Conservation (phyloP, 176 grass and related monocot genomes). For the Cymbopogon citratus region DNA sequence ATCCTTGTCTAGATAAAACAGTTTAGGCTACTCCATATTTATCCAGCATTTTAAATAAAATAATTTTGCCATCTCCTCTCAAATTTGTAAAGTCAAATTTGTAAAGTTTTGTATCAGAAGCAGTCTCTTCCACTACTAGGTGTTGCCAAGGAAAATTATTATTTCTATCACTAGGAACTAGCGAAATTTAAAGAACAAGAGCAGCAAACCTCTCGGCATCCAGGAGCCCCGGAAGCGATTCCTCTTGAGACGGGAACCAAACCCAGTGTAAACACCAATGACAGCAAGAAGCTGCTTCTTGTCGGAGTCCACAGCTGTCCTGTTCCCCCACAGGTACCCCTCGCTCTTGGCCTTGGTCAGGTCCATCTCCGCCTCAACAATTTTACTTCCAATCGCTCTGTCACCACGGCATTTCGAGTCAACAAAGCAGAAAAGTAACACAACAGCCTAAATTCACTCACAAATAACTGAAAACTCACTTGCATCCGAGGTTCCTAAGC, state of each 20-base stretch:
- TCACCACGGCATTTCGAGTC: conserved; percentile 19
- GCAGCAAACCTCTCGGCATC: conserved; percentile 83
- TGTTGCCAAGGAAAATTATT: neutral
- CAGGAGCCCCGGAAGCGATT: conserved; percentile 84
- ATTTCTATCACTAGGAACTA: neutral
- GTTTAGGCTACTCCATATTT: neutral
- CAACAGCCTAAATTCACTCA: neutral
- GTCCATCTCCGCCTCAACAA: conserved; percentile 87
- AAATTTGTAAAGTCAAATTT: neutral
- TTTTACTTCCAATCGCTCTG: conserved; percentile 79
- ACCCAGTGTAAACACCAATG: conserved; percentile 95
- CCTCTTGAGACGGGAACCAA: conserved; percentile 83
- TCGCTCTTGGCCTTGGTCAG: conserved; percentile 82
- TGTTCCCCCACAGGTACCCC: conserved; percentile 70
- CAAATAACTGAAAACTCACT: conserved; percentile 36
- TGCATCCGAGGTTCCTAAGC: conserved; percentile 83
- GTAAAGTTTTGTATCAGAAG: neutral
- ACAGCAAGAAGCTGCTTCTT: conserved; percentile 71
- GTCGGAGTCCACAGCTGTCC: conserved; percentile 15
- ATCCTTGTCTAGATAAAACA: neutral
- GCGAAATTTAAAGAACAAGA: neutral
- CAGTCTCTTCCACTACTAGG: neutral
- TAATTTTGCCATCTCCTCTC: neutral
- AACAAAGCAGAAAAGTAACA: neutral
- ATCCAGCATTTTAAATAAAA: neutral